A percentile compares a stretch with the other conserved stretches of the same genome.
Conservation (phyloP, 345 rosid genomes). For the Viola odorata region DNA sequence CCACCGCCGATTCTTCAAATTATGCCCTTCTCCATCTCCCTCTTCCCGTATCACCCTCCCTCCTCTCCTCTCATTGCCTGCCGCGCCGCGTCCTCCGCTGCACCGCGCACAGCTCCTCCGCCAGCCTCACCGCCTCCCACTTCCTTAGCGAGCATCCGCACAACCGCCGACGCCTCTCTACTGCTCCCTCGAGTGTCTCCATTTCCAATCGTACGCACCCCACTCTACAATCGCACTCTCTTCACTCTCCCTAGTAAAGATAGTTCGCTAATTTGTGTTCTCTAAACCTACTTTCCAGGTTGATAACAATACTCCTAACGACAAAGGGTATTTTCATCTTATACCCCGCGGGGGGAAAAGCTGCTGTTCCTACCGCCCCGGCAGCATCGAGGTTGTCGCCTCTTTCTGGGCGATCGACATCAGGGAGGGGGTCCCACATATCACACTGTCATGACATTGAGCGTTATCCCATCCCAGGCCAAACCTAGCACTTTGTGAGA, state of each 20-base stretch:
- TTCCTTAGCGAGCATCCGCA: constrained; percentile 2
- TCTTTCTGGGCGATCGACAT: too few relatives aligned
- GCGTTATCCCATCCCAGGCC: too few relatives aligned
- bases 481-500: too few relatives aligned
- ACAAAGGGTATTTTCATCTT: too few relatives aligned
- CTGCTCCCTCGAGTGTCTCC: constrained; percentile 77
- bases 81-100: constrained; percentile 31
- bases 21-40: constrained; percentile 41
- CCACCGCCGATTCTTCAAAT: constrained; percentile 25
- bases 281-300: not conserved
- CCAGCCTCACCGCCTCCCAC: constrained; percentile 16
- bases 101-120: constrained; percentile 16
- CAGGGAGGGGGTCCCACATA: too few relatives aligned
- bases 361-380: too few relatives aligned
- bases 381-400: too few relatives aligned
- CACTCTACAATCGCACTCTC: not conserved
- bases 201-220: constrained; percentile 61
- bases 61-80: constrained; percentile 39
- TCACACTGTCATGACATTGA: too few relatives aligned
- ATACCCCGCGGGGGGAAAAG: too few relatives aligned
- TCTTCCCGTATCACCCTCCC: constrained; percentile 32
- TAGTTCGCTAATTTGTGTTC: not conserved
- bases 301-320: too few relatives aligned
- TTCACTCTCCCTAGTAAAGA: not conserved
- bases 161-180: constrained; percentile 30